Conservation (phyloP, 345 rosid species). For the Hibiscus trionum region DNA sequence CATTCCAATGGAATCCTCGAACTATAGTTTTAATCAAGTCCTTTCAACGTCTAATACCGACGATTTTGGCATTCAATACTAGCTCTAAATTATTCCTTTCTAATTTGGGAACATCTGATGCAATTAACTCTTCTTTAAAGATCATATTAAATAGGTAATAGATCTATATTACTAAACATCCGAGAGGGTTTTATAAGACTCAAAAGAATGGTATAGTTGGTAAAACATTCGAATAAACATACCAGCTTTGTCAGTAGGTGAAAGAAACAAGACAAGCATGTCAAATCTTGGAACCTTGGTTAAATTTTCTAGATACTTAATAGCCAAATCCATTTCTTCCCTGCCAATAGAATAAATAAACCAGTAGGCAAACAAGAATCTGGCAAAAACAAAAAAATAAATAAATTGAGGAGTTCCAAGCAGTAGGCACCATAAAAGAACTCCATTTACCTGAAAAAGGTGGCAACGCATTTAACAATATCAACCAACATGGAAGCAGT, state of each 20-base stretch:
- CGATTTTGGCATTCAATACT: background rate
- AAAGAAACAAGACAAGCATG: constrained; percentile 72
- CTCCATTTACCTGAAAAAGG: constrained; percentile 55
- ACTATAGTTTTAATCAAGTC: background rate
- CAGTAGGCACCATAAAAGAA: background rate
- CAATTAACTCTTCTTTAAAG: background rate
- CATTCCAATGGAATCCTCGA: background rate
- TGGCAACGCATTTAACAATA: constrained; percentile 60
- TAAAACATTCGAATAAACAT: constrained; percentile 15
- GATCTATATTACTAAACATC: background rate
- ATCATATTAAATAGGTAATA: background rate
- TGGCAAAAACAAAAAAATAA: background rate
- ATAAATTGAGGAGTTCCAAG: background rate
- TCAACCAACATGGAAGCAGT: constrained; percentile 64
- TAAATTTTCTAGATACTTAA: constrained; percentile 60
- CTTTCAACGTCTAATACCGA: background rate
- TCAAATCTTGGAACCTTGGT: constrained; percentile 83
- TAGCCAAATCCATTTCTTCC: constrained; percentile 62
- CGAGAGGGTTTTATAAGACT: background rate
- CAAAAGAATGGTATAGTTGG: background rate
- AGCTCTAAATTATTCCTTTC: background rate
- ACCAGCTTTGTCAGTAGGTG: constrained; percentile 67
- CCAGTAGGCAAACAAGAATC: background rate
- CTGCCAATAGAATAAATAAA: constrained; percentile 32
- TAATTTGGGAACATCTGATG: background rate